Conservation (phyloP, 2,329 filamentous ascomycete species). For the Hymenoscyphus scutula region DNA sequence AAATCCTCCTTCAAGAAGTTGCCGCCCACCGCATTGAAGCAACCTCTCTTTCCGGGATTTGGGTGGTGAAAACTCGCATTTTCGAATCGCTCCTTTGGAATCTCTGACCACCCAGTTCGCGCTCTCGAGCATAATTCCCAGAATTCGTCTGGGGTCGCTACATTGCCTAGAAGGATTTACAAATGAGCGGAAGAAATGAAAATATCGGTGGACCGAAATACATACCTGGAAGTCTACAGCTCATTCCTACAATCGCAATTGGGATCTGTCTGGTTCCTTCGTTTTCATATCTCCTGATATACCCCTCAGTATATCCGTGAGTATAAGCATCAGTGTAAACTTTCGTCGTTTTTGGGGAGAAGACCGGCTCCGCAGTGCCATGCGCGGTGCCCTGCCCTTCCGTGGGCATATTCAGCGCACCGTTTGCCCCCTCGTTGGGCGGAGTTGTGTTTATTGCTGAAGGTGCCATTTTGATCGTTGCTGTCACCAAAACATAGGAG, state of each 20-base stretch:
- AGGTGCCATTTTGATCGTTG: neutral
- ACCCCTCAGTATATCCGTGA: constrained; percentile 29
- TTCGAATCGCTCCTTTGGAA: constrained; percentile 43
- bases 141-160: constrained; percentile 38
- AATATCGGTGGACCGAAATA: neutral
- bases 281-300: constrained; percentile 18
- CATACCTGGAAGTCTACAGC: constrained; percentile 37
- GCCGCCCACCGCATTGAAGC: constrained; percentile 20
- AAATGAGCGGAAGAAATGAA: neutral
- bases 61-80: constrained; percentile 53
- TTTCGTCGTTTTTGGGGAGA: constrained; percentile 8
- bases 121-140: constrained; percentile 39
- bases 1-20: constrained; percentile 26
- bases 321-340: constrained; percentile 25
- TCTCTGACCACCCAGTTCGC: constrained; percentile 35
- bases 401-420: neutral
- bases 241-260: constrained; percentile 41
- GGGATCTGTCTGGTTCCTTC: constrained; percentile 27
- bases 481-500: neutral
- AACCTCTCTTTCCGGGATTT: constrained; percentile 34
- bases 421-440: constrained; percentile 16
- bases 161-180: constrained; percentile 26
- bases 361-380: constrained; percentile 7
- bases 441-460: constrained; percentile 2
- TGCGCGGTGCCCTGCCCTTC: constrained; percentile 8